These are phyloP conservation scores for Musa balbisiana DNA, from an alignment of 202 grass and related monocot genomes.

Conservation along the genomic window DNA sequence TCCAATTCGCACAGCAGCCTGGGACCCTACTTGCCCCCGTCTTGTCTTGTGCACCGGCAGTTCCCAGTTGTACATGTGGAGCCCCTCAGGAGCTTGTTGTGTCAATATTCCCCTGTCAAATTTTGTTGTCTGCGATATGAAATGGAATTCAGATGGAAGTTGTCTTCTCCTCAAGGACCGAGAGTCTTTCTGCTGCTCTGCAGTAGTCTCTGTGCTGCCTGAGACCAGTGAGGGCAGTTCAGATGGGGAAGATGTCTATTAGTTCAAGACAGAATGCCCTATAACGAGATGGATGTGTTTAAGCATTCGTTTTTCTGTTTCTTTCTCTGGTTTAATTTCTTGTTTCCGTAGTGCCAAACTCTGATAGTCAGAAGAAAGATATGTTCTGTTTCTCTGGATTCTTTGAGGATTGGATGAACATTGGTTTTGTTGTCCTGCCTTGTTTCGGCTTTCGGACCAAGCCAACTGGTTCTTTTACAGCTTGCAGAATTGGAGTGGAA, in stretches of 20 bases:
- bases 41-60: slow-evolving; percentile 70
- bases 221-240: slow-evolving; percentile 12
- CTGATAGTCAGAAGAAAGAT: too few relatives aligned
- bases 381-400: too few relatives aligned
- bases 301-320: background rate
- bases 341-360: too few relatives aligned
- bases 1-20: slow-evolving; percentile 66
- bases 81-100: slow-evolving; percentile 53
- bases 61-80: slow-evolving; percentile 81
- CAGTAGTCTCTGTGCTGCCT: slow-evolving; percentile 42
- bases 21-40: slow-evolving; percentile 65
- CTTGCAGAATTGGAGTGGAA: too few relatives aligned
- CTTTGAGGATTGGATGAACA: too few relatives aligned
- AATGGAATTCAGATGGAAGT: slow-evolving; percentile 64
- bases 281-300: background rate
- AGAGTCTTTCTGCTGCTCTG: slow-evolving; percentile 78
- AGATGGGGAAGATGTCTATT: slow-evolving; percentile 10
- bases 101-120: slow-evolving; percentile 65
- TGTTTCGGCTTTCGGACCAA: too few relatives aligned
- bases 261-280: background rate
- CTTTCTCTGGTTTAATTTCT: too few relatives aligned
- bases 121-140: slow-evolving; percentile 68
- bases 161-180: slow-evolving; percentile 77
- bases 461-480: too few relatives aligned
- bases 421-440: too few relatives aligned